Conservation (phyloP, 495 filamentous ascomycete species). For the Penicillium pancosmium region DNA sequence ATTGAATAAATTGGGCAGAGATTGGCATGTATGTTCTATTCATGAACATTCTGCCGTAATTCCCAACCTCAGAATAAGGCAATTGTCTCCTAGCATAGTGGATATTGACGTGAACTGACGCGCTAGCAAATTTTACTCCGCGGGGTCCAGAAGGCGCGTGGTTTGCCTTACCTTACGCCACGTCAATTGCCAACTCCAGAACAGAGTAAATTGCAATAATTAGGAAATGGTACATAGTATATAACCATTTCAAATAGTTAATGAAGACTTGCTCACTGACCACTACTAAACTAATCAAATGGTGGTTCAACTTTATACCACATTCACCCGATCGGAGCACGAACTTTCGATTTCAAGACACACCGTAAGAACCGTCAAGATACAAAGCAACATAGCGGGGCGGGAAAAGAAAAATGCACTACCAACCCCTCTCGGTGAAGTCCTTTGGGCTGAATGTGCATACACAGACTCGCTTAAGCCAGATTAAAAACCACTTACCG, state of each 20-base stretch:
- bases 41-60: not conserved
- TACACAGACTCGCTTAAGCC: not conserved
- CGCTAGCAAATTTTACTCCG: conserved; percentile 11
- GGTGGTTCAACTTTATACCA: no score
- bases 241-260: no score
- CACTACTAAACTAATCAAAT: not conserved
- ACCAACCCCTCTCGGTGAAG: not conserved
- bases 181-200: not conserved
- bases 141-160: conserved; percentile 7
- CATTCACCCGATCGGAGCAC: no score
- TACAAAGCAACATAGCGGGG: conserved; percentile 4
- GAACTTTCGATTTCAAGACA: conserved; percentile 1
- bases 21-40: not conserved
- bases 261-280: not conserved
- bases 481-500: not conserved
- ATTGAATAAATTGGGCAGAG: not conserved
- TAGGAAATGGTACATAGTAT: not conserved
- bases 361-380: conserved; percentile 7
- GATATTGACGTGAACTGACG: conserved; percentile 5
- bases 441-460: not conserved
- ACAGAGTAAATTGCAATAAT: not conserved
- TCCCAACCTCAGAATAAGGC: not conserved
- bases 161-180: conserved; percentile 8
- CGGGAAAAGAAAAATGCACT: not conserved
- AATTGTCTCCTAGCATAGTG: not conserved